phyloP scores from a whole-genome alignment of 352 stramenopile species.

The Phytopythium sindhum region DNA sequence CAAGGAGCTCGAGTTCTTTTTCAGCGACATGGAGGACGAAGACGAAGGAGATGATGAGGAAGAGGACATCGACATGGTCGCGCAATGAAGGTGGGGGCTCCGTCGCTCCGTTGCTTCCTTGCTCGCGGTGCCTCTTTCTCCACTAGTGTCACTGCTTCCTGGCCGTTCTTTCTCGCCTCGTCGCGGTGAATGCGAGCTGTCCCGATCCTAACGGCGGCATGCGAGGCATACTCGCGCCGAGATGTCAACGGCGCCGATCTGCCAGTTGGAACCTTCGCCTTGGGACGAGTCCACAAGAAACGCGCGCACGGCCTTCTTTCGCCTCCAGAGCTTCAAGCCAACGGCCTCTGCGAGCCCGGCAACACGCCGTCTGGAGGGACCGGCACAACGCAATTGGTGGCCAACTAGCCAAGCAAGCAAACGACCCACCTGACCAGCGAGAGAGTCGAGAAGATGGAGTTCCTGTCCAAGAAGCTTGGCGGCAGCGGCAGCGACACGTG shows the following conservation, averaged over 20 bases:
- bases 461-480: conserved; percentile 21
- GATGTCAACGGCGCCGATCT: background rate
- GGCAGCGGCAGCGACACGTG: conserved; percentile 16
- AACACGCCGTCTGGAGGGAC: background rate
- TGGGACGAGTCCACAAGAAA: background rate
- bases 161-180: background rate
- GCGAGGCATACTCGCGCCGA: background rate
- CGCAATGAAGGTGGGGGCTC: too few species aligned
- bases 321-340: background rate
- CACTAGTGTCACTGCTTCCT: background rate
- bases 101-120: too few species aligned
- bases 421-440: too few species aligned
- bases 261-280: background rate
- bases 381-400: background rate
- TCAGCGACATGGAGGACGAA: too few species aligned
- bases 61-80: too few species aligned
- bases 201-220: background rate
- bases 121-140: background rate
- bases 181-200: background rate
- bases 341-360: background rate
- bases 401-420: background rate
- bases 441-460: conserved; percentile 22
- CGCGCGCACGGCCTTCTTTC: background rate
- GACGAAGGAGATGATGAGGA: too few species aligned
- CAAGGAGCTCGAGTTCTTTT: too few species aligned